Evolutionary conservation across 108 stramenopile genomes (phyloP).

Genomic region (Seminavis robusta): DNA sequence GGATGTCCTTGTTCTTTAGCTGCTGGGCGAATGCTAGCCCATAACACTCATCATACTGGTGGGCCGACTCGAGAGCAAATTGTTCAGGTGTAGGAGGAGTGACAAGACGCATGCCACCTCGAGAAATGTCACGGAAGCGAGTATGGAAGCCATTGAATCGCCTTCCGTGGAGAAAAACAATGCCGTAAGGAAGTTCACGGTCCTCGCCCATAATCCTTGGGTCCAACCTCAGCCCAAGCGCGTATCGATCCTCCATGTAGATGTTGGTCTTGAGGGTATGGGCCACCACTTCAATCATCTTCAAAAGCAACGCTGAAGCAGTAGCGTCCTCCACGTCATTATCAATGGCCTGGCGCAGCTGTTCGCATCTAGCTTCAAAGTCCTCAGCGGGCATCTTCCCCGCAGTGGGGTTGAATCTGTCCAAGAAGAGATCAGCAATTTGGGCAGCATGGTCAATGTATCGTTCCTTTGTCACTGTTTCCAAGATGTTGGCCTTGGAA

Average conservation of each 20-base stretch:
- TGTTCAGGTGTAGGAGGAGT: slow-evolving; percentile 89
- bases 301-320: slow-evolving; percentile 63
- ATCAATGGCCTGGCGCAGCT: slow-evolving; percentile 42
- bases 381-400: slow-evolving; percentile 50
- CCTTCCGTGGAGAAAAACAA: slow-evolving; percentile 92
- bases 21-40: slow-evolving; percentile 88
- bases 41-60: slow-evolving; percentile 95
- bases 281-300: slow-evolving; percentile 87
- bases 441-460: slow-evolving; percentile 63
- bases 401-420: slow-evolving; percentile 85
- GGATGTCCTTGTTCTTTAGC: slow-evolving; percentile 87
- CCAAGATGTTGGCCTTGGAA: slow-evolving; percentile 83
- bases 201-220: slow-evolving; percentile 76
- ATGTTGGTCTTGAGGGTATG: slow-evolving; percentile 90
- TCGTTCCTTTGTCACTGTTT: slow-evolving; percentile 41
- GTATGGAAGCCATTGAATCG: slow-evolving; percentile 98
- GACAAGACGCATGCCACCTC: slow-evolving; percentile 95
- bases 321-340: slow-evolving; percentile 78
- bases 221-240: slow-evolving; percentile 89
- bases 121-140: slow-evolving; percentile 95
- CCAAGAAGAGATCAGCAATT: slow-evolving; percentile 88
- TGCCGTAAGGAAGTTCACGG: slow-evolving; percentile 80
- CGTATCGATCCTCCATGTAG: slow-evolving; percentile 91
- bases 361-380: slow-evolving; percentile 42
- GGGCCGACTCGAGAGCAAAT: slow-evolving; percentile 86